Evolutionary conservation across 2,329 filamentous ascomycete species (phyloP), one percentile per base, ranked within the genome.

Genomic region (Sclerotinia minor): DNA sequence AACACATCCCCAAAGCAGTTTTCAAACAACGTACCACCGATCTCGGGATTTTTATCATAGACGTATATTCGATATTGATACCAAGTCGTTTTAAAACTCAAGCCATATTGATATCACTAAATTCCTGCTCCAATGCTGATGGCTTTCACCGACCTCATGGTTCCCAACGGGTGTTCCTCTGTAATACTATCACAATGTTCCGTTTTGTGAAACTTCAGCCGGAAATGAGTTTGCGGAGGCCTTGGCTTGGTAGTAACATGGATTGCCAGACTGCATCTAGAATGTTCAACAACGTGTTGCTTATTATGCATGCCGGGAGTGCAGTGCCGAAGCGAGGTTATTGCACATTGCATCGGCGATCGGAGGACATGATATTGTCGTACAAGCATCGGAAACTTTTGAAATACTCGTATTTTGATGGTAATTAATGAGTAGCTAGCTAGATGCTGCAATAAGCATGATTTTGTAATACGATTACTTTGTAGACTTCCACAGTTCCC

Each of bases 21-120:
- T 73, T 87, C 85, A 70, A 81, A 80, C 85, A 85, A 88, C 0
- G 85, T 87, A 2, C 85, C 85, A 26, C 84, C 84, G 15, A 86
- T 79, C 26, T 82, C 80, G 11, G 77, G 74, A 69, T 86, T 86
- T 77, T 86, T 87, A 71, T 87, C 85, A 73, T 86, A 86, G 54
- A 86, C 76, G 50, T 75, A 61, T 81, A 77, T 67, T 83, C 80
- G 71, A 81, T 83, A 8, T 73, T 72, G 67, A 71, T 76, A 45
- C 83, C 75, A 60, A 79, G 78, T 54, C 79, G 76, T 52, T 81
- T 79, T 50, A 83, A 38, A 79, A 81, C 81, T 65, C 81, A 80
- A 68, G 81, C 81, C 72, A 83, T 76, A 49, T 80, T 74, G 1
- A 84, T 76, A 1, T 82, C 83, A 17, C 81, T 81, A 0, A 0